Base-by-base conservation (phyloP, 2,329 filamentous ascomycete species). In the Pseudogymnoascus sp. region DNA sequence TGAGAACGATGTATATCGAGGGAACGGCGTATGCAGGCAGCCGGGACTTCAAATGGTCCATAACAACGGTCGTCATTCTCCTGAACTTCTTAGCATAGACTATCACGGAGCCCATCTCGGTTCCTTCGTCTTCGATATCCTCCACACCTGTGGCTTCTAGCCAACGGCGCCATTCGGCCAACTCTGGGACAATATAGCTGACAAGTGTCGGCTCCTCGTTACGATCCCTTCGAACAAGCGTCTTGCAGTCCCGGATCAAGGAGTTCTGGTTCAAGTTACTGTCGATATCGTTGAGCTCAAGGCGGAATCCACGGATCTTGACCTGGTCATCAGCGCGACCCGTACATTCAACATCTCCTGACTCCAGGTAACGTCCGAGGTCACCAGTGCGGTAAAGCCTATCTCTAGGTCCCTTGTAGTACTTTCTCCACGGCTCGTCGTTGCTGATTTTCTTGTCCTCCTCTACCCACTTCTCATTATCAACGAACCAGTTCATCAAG, bases 221-320 rank as follows among this genome's bases (percentile, higher is more conserved):
- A 68, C 87, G 86, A 74, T 96, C 87, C 74, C 90, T 84, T 73
- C 90, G 84, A 3, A 97, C 84, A 2, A 97, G 77, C 0, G 93
- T 97, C 67, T 90, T 86, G 74, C 89, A 91, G 66, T 97, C 93
- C 40, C 90, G 82, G 24, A 97, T 83, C 24, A 95, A 76, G 0
- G 84, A 85, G 74, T 90, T 84, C 47, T 85, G 82, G 60, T 85
- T 88, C 54, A 97, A 77, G 72, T 96, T 87, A 41, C 81, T 88
- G 73, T 97, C 92, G 67, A 97, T 97, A 67, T 97, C 94, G 65
- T 88, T 88, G 50, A 97, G 85, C 76, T 99, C 94, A 67, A 99
- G 96, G 64, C 93, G 83, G 80, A 97, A 97, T 1, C 93, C 93
- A 63, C 94, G 88, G 66, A 97, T 93, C 79, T 97, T 99, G 77